Percentiles rank a stretch among this genome's conserved stretches.
phyloP scores from a whole-genome alignment of 305 asterid genomes.

The Fraxinus albicans region DNA sequence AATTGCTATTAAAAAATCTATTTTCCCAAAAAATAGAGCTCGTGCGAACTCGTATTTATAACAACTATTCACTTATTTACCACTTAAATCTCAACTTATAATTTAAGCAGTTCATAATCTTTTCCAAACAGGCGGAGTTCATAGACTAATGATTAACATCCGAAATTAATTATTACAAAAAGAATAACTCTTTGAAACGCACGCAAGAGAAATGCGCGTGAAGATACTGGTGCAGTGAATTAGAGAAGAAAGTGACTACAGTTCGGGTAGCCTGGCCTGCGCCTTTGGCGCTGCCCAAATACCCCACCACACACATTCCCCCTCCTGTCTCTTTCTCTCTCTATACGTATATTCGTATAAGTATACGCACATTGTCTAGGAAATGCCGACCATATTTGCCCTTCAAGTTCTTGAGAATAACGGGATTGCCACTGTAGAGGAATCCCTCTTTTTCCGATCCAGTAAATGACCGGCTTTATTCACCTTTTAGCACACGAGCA shows the following conservation, averaged over 20 bases:
- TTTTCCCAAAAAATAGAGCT: neutral
- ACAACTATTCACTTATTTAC: too few relatives aligned
- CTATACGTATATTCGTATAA: neutral
- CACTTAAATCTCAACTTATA: too few relatives aligned
- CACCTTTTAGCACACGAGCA: constrained; percentile 18
- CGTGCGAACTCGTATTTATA: too few relatives aligned
- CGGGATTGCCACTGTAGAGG: constrained; percentile 23
- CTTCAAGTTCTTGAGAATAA: neutral
- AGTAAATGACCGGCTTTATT: neutral
- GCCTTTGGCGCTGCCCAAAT: constrained; percentile 34
- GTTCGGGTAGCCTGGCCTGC: constrained; percentile 27
- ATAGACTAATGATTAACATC: neutral
- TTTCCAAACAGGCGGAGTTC: neutral
- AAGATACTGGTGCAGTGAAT: neutral
- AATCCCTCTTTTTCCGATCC: constrained; percentile 4
- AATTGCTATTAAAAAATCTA: too few relatives aligned
- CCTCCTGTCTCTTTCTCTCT: neutral
- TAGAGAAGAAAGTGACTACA: constrained; percentile 8
- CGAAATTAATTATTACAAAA: neutral
- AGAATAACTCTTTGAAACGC: neutral
- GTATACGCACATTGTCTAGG: constrained; percentile 5
- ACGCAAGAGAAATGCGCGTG: constrained; percentile 12
- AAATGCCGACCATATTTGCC: neutral
- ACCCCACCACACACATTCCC: constrained; percentile 16
- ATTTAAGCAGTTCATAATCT: neutral